Evolutionary conservation across 1,284 basidiomycete genomes (phyloP).

Genomic region (Somion occarium): DNA sequence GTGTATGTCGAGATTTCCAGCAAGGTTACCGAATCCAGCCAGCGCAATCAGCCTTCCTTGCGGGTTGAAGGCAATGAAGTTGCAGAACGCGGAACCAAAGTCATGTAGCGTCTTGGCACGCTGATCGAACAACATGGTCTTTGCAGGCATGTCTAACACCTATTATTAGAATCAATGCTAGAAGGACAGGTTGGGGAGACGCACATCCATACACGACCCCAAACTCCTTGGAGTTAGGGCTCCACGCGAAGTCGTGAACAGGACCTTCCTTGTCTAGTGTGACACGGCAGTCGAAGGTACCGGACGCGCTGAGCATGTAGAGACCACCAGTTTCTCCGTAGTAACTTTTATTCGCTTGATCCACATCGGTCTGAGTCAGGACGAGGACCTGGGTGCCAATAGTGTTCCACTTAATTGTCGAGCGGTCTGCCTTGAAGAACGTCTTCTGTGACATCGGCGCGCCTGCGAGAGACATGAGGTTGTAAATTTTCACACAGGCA

Average conservation of each 20-base stretch:
- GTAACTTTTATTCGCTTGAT: slow-evolving; percentile 96
- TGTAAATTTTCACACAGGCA: slow-evolving; percentile 84
- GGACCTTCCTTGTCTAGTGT: slow-evolving; percentile 96
- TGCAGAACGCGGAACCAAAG: slow-evolving; percentile 86
- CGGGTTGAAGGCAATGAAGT: slow-evolving; percentile 94
- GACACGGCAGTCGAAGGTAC: slow-evolving; percentile 92
- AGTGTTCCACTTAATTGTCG: slow-evolving; percentile 95
- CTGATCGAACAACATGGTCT: slow-evolving; percentile 87
- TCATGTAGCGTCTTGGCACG: slow-evolving; percentile 87
- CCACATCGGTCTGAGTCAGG: slow-evolving; percentile 93
- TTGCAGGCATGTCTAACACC: slow-evolving; percentile 86
- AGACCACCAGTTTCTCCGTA: slow-evolving; percentile 94
- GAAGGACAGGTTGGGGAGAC: slow-evolving; percentile 28
- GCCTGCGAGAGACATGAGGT: slow-evolving; percentile 58
- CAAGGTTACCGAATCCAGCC: slow-evolving; percentile 95
- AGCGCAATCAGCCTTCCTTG: slow-evolving; percentile 87
- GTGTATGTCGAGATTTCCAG: slow-evolving; percentile 89
- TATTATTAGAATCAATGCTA: not conserved
- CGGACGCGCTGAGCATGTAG: slow-evolving; percentile 92
- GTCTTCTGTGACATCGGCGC: slow-evolving; percentile 77
- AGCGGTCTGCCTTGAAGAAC: slow-evolving; percentile 95
- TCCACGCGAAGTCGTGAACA: slow-evolving; percentile 96
- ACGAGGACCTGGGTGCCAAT: slow-evolving; percentile 86
- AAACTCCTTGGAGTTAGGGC: slow-evolving; percentile 96
- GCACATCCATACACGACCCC: slow-evolving; percentile 93